Evolutionary conservation across 169 alveolate species (phyloP).

Genomic region (Cyclospora cayetanensis): DNA sequence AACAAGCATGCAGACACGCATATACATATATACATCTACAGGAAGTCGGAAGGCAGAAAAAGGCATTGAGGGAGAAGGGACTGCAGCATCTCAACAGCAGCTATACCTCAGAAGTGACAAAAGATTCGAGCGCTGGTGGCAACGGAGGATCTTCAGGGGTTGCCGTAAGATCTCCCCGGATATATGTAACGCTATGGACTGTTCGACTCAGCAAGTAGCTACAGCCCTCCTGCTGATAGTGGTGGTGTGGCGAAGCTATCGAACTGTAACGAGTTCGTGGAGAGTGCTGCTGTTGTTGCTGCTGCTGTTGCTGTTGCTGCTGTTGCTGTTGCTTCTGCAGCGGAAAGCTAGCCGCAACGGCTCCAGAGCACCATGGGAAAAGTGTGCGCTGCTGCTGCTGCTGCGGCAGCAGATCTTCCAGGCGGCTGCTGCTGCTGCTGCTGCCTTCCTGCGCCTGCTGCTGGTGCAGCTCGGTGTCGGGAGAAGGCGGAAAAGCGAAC

Average conservation of each 20-base stretch:
- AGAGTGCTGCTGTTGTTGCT: slow-evolving; percentile 29
- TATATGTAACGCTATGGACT: slow-evolving; percentile 57
- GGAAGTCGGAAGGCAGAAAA: too few relatives aligned
- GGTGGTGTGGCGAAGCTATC: too few relatives aligned
- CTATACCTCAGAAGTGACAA: slow-evolving; percentile 42
- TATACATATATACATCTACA: too few relatives aligned
- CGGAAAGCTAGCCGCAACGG: too few relatives aligned
- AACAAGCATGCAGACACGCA: too few relatives aligned
- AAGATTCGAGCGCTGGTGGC: slow-evolving; percentile 44
- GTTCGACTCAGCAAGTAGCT: slow-evolving; percentile 47
- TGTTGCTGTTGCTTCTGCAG: slow-evolving; percentile 12
- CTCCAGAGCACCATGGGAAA: not conserved
- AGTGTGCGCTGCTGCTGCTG: not conserved
- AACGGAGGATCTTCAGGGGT: slow-evolving; percentile 47
- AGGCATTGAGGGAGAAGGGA: too few relatives aligned
- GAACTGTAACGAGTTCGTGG: too few relatives aligned
- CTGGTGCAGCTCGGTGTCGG: not conserved
- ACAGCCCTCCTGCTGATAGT: not conserved
- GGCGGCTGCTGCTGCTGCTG: not conserved
- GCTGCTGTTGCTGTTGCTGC: not conserved
- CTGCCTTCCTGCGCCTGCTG: slow-evolving; percentile 5
- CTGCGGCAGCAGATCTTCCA: not conserved
- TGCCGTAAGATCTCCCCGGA: slow-evolving; percentile 49
- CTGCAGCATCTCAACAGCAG: not conserved
- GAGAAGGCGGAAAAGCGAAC: slow-evolving; percentile 5